These are phyloP conservation scores for Fistulifera pelliculosa DNA, from an alignment of 108 stramenopile genomes.

Conservation along the genomic window DNA sequence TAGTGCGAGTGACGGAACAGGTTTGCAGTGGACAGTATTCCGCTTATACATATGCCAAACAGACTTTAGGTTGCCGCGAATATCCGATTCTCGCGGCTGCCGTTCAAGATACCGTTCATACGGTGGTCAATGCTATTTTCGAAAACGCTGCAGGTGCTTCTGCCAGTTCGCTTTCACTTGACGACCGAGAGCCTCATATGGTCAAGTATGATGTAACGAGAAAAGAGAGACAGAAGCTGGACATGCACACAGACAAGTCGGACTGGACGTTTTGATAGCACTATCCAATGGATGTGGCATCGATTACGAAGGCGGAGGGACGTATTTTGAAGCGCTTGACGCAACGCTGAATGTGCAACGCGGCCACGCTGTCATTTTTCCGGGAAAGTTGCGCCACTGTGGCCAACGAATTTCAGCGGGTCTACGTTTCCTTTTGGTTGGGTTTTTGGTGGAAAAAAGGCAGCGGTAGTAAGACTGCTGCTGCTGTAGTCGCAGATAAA, in stretches of 20 bases:
- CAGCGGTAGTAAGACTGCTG: too few species aligned
- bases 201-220: slow-evolving; percentile 66
- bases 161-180: slow-evolving; percentile 25
- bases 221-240: slow-evolving; percentile 65
- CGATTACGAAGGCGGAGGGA: slow-evolving; percentile 73
- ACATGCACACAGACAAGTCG: slow-evolving; percentile 73
- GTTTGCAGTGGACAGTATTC: slow-evolving; percentile 53
- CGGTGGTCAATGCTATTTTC: slow-evolving; percentile 25
- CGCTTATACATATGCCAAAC: slow-evolving; percentile 74
- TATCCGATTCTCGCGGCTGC: slow-evolving; percentile 37
- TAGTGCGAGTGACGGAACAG: slow-evolving; percentile 47
- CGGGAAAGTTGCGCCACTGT: slow-evolving; percentile 64
- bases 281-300: slow-evolving; percentile 54
- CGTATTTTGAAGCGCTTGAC: slow-evolving; percentile 60
- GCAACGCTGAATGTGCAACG: slow-evolving; percentile 53
- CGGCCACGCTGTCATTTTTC: slow-evolving; percentile 59
- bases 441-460: slow-evolving; percentile 66
- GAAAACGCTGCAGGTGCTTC: not conserved
- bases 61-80: slow-evolving; percentile 74
- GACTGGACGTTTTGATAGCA: slow-evolving; percentile 76
- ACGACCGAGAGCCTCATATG: slow-evolving; percentile 71
- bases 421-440: slow-evolving; percentile 58
- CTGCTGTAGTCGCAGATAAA: too few species aligned
- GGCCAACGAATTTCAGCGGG: slow-evolving; percentile 55
- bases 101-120: slow-evolving; percentile 30